Conservation (phyloP, 208 protist genomes). For the Naegleria gruberi region DNA sequence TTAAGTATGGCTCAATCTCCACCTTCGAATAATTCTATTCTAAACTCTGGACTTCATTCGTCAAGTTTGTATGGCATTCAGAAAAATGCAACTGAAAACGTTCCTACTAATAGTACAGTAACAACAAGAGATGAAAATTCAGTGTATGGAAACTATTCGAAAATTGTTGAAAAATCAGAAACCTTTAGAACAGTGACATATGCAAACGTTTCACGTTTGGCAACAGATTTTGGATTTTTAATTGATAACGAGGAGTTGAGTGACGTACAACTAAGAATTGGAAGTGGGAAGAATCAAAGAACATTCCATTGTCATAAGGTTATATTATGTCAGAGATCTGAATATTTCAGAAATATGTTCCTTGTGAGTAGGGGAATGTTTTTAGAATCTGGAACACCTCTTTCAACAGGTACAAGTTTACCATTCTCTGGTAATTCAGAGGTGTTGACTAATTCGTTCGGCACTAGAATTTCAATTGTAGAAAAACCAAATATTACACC, state of each 20-base stretch:
- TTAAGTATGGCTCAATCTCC: no score
- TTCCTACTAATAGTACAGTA: no score
- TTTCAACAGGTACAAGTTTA: background rate
- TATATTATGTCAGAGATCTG: background rate
- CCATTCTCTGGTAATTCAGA: background rate
- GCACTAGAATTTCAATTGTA: background rate
- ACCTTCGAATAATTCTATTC: no score
- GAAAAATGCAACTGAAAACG: no score
- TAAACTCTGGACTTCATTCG: no score
- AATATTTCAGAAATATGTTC: slow-evolving; percentile 11
- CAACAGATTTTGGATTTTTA: slow-evolving; percentile 1
- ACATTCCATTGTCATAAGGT: slow-evolving; percentile 13
- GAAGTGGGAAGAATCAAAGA: background rate
- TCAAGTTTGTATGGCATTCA: no score
- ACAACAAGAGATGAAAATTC: background rate
- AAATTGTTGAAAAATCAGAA: background rate
- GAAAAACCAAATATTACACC: background rate
- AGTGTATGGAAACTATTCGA: background rate
- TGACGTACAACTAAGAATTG: background rate
- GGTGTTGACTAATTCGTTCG: background rate
- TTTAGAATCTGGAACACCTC: background rate
- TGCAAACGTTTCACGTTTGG: background rate
- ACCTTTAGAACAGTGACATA: background rate
- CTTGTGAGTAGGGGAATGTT: background rate
- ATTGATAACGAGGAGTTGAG: background rate